Base-by-base conservation (phyloP, 1,139 yeast genomes). In the Blastobotrys serpentis region DNA sequence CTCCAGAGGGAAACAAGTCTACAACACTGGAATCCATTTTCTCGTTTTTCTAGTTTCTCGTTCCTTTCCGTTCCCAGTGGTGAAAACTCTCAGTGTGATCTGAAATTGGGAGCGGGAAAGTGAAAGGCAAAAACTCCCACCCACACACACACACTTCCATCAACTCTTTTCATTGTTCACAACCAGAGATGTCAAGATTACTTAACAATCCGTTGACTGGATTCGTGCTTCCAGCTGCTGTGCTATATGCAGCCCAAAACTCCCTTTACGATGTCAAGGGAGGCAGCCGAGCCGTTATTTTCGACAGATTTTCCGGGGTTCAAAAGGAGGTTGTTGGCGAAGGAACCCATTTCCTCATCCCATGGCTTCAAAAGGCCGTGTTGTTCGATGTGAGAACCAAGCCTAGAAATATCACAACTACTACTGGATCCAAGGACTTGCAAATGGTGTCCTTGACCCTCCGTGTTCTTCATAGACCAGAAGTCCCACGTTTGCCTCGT, bases 391-490 rank as follows among this genome's bases (percentile, higher is more conserved):
- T 94, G 42, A 79, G 97, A 65, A 90, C 97, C 22, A 79, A 78
- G 59, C 98, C 99, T 34, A 84, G 94, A 71, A 87, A 87, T 56
- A 90, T 92, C 63, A 83, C 96, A 43, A 86, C 98, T 43, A 87
- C 90, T 52, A 94, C 99, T 0, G 98, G 98, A 17, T 89, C 98
- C 22, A 92, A 90, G 71, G 99, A 92, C 71, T 76, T 92, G 70
- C 99, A 92, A 70, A 92, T 86, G 78, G 98, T 92, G 33, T 84
- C 95, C 7, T 74, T 92, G 66, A 94, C 98, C 4, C 76, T 94
- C 62, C 80, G 99, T 64, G 96, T 92, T 41, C 77, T 92, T 60
- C 96, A 89, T 70, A 79, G 98, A 61, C 99, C 99, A 1, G 96
- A 89, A 57, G 94, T 92, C 44, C 67, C 76, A 61, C 78, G 78